phyloP scores from a whole-genome alignment of 129 eudicot species.

The Kitagawia praeruptora region DNA sequence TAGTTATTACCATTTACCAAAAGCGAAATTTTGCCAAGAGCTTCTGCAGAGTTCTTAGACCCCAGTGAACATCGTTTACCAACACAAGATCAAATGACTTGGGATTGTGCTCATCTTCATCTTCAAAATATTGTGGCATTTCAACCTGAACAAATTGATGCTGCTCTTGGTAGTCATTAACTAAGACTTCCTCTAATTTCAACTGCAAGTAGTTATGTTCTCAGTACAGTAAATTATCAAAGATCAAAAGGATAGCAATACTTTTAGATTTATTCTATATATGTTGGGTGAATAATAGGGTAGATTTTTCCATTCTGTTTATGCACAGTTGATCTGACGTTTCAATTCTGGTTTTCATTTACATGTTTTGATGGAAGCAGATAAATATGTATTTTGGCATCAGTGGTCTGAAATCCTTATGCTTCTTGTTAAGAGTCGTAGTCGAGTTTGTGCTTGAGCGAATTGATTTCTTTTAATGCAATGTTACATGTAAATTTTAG shows the following conservation, averaged over 20 bases:
- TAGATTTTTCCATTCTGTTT: background rate
- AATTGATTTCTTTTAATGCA: background rate
- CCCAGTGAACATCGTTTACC: constrained; percentile 32
- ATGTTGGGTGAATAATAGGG: background rate
- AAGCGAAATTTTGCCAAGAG: constrained; percentile 23
- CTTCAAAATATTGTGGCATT: constrained; percentile 2
- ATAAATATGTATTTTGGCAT: background rate
- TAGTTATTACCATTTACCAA: background rate
- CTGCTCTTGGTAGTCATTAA: background rate
- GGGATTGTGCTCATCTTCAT: background rate
- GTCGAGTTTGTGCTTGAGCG: background rate
- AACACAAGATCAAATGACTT: constrained; percentile 3
- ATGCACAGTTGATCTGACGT: background rate
- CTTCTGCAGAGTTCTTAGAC: constrained; percentile 24
- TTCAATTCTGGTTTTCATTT: background rate
- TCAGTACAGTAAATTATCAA: background rate
- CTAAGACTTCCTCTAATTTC: constrained; percentile 2
- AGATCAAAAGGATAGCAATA: background rate
- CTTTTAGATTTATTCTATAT: background rate
- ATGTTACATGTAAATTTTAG: background rate
- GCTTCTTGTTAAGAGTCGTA: background rate
- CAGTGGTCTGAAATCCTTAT: background rate
- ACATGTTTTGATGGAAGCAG: background rate
- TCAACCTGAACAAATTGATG: background rate
- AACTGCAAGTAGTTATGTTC: constrained; percentile 10